Percentiles rank a stretch among this genome's conserved stretches.
These are phyloP conservation scores for Macrocybe gigantea DNA, from an alignment of 768 basidiomycete species.

Conservation along the genomic window DNA sequence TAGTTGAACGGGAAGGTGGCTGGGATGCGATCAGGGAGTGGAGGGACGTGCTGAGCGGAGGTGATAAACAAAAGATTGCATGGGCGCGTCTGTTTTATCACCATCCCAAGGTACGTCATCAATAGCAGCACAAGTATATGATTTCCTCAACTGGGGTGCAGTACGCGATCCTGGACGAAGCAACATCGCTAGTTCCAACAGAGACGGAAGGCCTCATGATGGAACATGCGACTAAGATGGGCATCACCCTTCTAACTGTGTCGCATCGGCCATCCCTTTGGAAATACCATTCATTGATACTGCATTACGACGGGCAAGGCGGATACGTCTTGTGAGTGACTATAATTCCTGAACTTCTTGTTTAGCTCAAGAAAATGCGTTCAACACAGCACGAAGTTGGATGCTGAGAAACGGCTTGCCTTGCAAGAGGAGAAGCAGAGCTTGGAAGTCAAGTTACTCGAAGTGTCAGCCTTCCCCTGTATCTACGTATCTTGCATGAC, in stretches of 20 bases:
- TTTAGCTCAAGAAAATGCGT: conserved; percentile 3
- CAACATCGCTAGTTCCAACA: conserved; percentile 88
- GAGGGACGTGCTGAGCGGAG: conserved; percentile 90
- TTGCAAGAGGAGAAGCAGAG: conserved; percentile 93
- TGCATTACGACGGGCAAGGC: conserved; percentile 92
- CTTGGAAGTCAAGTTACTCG: conserved; percentile 77
- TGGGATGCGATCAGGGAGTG: conserved; percentile 90
- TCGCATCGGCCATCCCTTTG: conserved; percentile 93
- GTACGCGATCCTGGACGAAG: conserved; percentile 97
- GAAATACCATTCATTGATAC: conserved; percentile 84
- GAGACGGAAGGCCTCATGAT: conserved; percentile 95
- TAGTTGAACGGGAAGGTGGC: conserved; percentile 94
- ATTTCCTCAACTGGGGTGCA: conserved; percentile 20
- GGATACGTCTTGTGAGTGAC: conserved; percentile 86
- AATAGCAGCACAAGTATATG: neutral
- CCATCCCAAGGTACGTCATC: conserved; percentile 64
- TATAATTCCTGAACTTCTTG: neutral
- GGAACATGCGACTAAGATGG: conserved; percentile 80
- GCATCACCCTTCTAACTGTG: conserved; percentile 91
- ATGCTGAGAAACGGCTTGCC: conserved; percentile 84
- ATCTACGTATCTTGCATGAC: neutral
- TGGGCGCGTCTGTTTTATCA: conserved; percentile 98
- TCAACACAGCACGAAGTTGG: conserved; percentile 66
- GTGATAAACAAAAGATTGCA: conserved; percentile 95
- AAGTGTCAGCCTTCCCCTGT: conserved; percentile 56